phyloP scores from a whole-genome alignment of 768 basidiomycete species.

The Lactarius deliciosus region DNA sequence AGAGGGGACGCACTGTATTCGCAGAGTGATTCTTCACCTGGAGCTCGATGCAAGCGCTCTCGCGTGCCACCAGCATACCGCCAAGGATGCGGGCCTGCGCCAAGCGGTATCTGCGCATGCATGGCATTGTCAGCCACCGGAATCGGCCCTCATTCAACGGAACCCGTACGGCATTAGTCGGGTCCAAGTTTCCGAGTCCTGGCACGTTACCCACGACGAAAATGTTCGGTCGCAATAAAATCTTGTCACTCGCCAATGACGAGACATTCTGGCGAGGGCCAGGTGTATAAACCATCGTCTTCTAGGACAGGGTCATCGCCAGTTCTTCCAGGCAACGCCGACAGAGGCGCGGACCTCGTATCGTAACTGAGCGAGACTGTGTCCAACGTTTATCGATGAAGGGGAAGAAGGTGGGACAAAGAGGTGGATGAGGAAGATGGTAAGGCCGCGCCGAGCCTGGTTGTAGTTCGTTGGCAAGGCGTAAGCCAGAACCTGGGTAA shows the following conservation, averaged over 20 bases:
- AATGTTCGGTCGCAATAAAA: too few species aligned
- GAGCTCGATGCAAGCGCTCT: constrained; percentile 68
- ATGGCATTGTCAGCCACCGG: too few species aligned
- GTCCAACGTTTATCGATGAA: constrained; percentile 67
- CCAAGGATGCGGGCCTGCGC: constrained; percentile 66
- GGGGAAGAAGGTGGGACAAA: constrained; percentile 55
- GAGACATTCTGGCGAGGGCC: constrained; percentile 53
- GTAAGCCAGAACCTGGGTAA: constrained; percentile 79
- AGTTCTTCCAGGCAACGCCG: constrained; percentile 73
- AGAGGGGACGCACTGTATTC: constrained; percentile 57
- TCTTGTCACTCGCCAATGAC: constrained; percentile 74
- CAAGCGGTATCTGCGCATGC: too few species aligned
- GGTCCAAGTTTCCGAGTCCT: too few species aligned
- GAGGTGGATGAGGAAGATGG: constrained; percentile 76
- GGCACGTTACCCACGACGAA: too few species aligned
- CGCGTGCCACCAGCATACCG: constrained; percentile 64
- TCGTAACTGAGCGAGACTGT: constrained; percentile 57
- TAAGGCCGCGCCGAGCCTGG: constrained; percentile 49
- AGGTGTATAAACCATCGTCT: constrained; percentile 36
- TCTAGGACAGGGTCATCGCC: constrained; percentile 22
- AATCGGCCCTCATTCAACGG: too few species aligned
- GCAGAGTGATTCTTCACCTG: constrained; percentile 77
- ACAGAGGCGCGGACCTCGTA: constrained; percentile 54
- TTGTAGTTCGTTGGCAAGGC: constrained; percentile 69
- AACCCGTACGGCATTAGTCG: too few species aligned